Evolutionary conservation across 208 protist genomes (phyloP), one percentile per base, ranked within the genome.

Genomic region (Porcisia deanei): DNA sequence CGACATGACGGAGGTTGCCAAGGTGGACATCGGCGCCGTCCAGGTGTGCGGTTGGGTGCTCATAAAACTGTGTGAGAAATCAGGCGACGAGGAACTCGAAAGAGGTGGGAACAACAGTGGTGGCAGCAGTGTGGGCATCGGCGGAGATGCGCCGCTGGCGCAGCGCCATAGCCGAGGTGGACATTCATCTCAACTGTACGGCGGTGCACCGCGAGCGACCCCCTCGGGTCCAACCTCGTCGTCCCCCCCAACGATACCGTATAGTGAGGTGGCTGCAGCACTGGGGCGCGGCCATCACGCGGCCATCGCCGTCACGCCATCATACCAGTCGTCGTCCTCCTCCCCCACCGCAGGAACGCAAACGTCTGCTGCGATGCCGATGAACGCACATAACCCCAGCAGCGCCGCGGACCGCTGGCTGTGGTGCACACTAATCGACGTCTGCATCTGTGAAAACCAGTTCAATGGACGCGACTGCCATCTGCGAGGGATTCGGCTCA

Each of bases 381-480:
- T 39, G n/a, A 39, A 39, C 60, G 22, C 45, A 12, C 53, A 22
- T 34, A 75, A 16, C 55, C n/a, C 66, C 20, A 60, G 67, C 49
- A 78, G 80, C 30, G 66, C 25, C 2, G 77, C 71, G 14, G 82
- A 86, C 75, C 76, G 74, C 20, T 71, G 83, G 65, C 79, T 96
- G 37, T 94, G 88, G 88, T 92, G 89, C 75, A 94, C 89, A 39
- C 69, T 81, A 39, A 52, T 94, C 16, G 81, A 89, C 39, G 68
- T 94, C 39, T 70, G 82, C 67, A 77, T 96, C 58, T 79, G 86
- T 52, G 89, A 92, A 73, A 97, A 97, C 70, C 84, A 92, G 57
- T 83, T 94, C 47, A 91, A 94, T 65, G 93, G 93, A 4, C 75
- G 93, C 0, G 93, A 97, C 81, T 94, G 90, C 61, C 93, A 96